Conservation (phyloP, 305 asterid species). For the Rubia balearica region DNA sequence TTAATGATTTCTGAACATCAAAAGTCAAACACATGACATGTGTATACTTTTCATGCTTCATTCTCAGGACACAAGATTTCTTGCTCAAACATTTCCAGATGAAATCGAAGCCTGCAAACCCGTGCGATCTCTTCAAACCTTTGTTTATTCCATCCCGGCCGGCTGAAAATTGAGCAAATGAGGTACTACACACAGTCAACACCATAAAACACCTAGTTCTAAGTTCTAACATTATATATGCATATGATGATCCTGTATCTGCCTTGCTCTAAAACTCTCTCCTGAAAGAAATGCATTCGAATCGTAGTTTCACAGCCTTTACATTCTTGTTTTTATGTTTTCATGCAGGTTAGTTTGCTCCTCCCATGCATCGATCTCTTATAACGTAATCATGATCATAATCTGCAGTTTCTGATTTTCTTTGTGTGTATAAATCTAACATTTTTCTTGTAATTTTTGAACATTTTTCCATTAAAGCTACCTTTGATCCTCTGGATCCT, state of each 20-base stretch:
- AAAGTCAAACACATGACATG: constrained; percentile 2
- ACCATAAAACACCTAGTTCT: not conserved
- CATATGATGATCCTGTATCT: not conserved
- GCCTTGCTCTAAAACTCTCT: not conserved
- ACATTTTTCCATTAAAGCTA: constrained; percentile 20
- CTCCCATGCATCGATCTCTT: not conserved
- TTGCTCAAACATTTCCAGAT: not conserved
- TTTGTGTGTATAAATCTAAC: not conserved
- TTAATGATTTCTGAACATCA: not conserved
- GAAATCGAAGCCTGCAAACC: not conserved
- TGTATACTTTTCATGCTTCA: not conserved
- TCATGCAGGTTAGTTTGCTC: not conserved
- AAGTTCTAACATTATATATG: not conserved
- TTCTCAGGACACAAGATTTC: not conserved
- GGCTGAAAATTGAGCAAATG: not conserved
- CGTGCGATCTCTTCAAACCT: not conserved
- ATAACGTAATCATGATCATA: not conserved
- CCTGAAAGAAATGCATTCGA: not conserved
- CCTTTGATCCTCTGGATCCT: constrained; percentile 50
- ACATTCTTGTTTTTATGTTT: not conserved
- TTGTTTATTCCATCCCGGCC: constrained; percentile 2
- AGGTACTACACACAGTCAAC: not conserved
- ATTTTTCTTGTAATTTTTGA: not conserved
- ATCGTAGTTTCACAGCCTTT: not conserved
- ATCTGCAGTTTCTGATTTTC: not conserved